Base-by-base conservation (phyloP, 73 alveolate genomes). In the Paramecium biaurelia region DNA sequence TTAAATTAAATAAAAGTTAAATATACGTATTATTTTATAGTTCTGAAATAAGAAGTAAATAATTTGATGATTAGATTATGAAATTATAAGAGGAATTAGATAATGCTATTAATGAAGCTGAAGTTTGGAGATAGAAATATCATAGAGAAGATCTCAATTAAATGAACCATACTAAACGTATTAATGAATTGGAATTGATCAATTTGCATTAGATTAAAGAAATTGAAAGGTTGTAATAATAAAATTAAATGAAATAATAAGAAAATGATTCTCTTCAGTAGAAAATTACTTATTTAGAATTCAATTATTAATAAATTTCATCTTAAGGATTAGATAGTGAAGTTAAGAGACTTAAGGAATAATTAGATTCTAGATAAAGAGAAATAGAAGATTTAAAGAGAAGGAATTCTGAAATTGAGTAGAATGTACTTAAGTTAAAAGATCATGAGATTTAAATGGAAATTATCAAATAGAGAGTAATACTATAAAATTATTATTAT, bases 361-460 rank as follows among this genome's bases (percentile, higher is more conserved):
- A 79, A 45, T 21, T 79, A 9, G 90, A 79, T 2, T 20, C 23
- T 24, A 79, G 90, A 79, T 79, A 79, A 34, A 79, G 72, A n/a
- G 90, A 79, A 47, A 79, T 79, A 42, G 72, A 79, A 1, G 90
- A 79, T 24, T 79, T 79, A 63, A 79, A 79, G 24, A 79, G 34
- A 42, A 79, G 90, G 28, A 79, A 79, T 43, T 15, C 20, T 41
- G 90, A 79, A 30, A 24, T 79, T 20, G 90, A 79, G 12, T 21
- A 79, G 28, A 43, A 21, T 43, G 45, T 79, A 18, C 43, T 79
- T 21, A 79, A 79, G 15, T 23, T 43, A 18, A 79, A 79, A 14
- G 90, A 79, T 38, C 43, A 21, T 43, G 42, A 43, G 20, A 43
- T 79, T 11, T 21, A 79, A 63, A 38, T 43, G 41, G 90, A 79